A percentile compares a stretch with the other conserved stretches of the same genome.
These are phyloP conservation scores for Penicillium dipodomyicola DNA, from an alignment of 495 filamentous ascomycete genomes.

Conservation along the genomic window DNA sequence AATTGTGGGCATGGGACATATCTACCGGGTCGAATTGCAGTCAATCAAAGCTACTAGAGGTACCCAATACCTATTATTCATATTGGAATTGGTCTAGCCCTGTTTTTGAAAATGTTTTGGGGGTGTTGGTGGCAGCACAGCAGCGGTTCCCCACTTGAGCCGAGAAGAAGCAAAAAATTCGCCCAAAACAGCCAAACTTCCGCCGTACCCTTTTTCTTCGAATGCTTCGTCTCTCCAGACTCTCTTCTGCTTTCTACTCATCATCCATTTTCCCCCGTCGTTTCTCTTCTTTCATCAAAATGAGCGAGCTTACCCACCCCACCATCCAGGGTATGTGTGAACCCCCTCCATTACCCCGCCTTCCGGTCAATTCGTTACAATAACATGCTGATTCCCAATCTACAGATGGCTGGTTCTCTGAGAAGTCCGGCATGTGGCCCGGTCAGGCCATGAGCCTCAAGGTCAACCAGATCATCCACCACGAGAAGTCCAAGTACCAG, in stretches of 20 bases:
- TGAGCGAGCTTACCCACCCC: slow-evolving; percentile 58
- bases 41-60: background rate
- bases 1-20: background rate
- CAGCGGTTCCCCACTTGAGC: slow-evolving; percentile 21
- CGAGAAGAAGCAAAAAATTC: slow-evolving; percentile 21
- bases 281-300: slow-evolving; percentile 32
- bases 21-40: background rate
- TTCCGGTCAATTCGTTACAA: slow-evolving; percentile 2
- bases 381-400: background rate
- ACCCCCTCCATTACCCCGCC: slow-evolving; percentile 30
- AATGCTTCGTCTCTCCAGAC: slow-evolving; percentile 24
- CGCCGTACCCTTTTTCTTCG: slow-evolving; percentile 29
- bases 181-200: slow-evolving; percentile 32
- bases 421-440: slow-evolving; percentile 97
- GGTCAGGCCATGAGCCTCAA: slow-evolving; percentile 98
- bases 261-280: slow-evolving; percentile 15
- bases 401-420: slow-evolving; percentile 98
- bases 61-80: slow-evolving; percentile 3
- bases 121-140: slow-evolving; percentile 7
- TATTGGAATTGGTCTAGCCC: background rate
- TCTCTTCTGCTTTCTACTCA: slow-evolving; percentile 23
- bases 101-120: background rate
- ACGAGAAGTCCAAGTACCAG: slow-evolving; percentile 99
- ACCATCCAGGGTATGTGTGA: slow-evolving; percentile 56
- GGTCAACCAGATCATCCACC: slow-evolving; percentile 95